phyloP scores from a whole-genome alignment of 1,139 yeast species.

The Sugiyamaella neomexicana region DNA sequence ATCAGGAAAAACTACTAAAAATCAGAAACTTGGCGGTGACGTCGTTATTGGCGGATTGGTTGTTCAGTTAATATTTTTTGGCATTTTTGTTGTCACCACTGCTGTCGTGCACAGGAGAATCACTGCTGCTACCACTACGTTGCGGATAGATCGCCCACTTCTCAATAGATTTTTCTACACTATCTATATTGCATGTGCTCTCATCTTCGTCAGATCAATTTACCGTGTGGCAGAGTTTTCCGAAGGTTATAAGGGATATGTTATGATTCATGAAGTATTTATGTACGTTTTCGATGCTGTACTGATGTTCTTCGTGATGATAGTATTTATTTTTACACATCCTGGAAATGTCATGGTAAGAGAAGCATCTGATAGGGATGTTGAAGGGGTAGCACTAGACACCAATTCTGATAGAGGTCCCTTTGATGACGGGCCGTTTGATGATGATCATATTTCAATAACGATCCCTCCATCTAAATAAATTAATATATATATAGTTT shows the following conservation, averaged over 20 bases:
- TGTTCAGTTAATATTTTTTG: conserved; percentile 45
- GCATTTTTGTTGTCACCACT: conserved; percentile 34
- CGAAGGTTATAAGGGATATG: conserved; percentile 43
- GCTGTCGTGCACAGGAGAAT: conserved; percentile 22
- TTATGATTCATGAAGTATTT: conserved; percentile 43
- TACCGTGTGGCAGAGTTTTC: conserved; percentile 46
- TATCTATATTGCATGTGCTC: conserved; percentile 35
- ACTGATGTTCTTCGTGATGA: conserved; percentile 26
- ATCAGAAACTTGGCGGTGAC: conserved; percentile 23
- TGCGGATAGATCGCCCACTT: background rate
- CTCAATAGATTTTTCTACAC: conserved; percentile 23
- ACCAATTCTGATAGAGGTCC: conserved; percentile 3
- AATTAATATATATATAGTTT: no score
- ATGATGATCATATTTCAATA: background rate
- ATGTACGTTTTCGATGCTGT: conserved; percentile 43
- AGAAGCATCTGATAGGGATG: background rate
- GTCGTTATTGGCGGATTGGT: conserved; percentile 33
- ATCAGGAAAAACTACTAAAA: conserved; percentile 25
- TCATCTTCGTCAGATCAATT: conserved; percentile 47
- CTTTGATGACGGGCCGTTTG: background rate
- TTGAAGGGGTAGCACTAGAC: background rate
- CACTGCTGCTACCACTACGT: background rate
- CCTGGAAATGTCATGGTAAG: conserved; percentile 21
- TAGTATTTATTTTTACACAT: conserved; percentile 17
- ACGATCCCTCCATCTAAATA: background rate